These are phyloP conservation scores for Aspergillus brasiliensis DNA, from an alignment of 2,329 filamentous ascomycete species.

Conservation along the genomic window DNA sequence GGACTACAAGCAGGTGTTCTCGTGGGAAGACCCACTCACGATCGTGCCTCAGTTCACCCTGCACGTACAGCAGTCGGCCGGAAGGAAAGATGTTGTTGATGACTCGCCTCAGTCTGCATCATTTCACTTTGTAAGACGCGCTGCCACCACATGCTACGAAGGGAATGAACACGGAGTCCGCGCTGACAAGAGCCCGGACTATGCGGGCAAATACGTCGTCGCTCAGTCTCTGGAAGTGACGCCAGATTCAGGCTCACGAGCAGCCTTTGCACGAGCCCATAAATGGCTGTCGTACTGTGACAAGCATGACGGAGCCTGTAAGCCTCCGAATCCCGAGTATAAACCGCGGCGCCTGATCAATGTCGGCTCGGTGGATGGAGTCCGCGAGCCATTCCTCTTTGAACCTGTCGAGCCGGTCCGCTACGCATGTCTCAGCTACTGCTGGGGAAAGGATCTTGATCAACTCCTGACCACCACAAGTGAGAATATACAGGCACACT, in stretches of 20 bases:
- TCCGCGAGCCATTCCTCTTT: not conserved
- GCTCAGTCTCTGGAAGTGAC: not conserved
- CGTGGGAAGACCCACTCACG: not conserved
- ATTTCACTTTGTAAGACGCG: not conserved
- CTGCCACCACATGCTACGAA: not conserved
- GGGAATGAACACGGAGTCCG: too few species aligned
- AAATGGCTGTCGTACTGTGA: not conserved
- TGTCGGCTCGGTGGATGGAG: not conserved
- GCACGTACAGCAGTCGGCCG: not conserved
- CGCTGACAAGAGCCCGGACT: not conserved
- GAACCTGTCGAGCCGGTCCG: not conserved
- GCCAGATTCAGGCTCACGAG: not conserved
- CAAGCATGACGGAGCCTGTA: not conserved
- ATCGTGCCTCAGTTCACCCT: not conserved
- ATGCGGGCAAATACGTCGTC: not conserved
- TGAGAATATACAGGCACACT: not conserved
- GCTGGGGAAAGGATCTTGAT: not conserved
- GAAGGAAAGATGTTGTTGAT: accelerated
- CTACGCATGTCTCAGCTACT: not conserved
- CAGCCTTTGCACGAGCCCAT: not conserved
- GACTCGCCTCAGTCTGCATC: not conserved
- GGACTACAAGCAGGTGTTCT: not conserved
- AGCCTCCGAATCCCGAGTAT: not conserved
- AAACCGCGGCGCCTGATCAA: not conserved
- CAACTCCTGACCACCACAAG: not conserved